Base-by-base conservation (phyloP, 345 rosid genomes). In the Eucalyptus tenuipes region DNA sequence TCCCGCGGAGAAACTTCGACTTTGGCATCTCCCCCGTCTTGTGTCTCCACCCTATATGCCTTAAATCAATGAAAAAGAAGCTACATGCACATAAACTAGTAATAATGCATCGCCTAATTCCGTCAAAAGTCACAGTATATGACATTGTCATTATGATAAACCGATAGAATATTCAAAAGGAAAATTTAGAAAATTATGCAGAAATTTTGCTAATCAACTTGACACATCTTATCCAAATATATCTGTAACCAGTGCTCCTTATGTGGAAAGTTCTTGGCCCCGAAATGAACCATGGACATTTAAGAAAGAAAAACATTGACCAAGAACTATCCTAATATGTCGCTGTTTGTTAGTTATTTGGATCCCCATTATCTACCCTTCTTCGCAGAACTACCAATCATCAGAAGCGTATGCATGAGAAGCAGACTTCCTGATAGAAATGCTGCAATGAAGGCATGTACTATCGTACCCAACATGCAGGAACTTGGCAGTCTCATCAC, bases 1-100 rank as follows among this genome's bases (percentile, higher is more conserved):
- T 98, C 99, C 90, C 99, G 97, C 3, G 99, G 99, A 79, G 98
- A 94, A 92, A 94, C 98, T 92, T 95, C 99, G 88, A 95, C 94
- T 93, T 96, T 97, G 86, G 99, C 98, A 90, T 98, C 98, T 87
- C 99, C 99, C 42, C 94, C 97, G 89, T 98, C 99, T 94, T 98
- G 99, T 81, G 99, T 96, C 95, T 98, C 99, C 57, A 93, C 98
- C 99, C 99, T 97, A 88, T 87, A 94, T 88, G 85, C 88, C 89
- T 88, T 91, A 91, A 81, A 59, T 64, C 9, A 64, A 64, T 64
- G 15, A 64, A 64, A 64, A n/a, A n/a, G 40, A n/a, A 64, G 37
- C 40, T 15, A 64, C 40, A 7, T n/a, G 31, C 75, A 15, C 37
- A 64, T n/a, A 64, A n/a, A 64, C 75, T 31, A 64, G 75, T 64